These are phyloP conservation scores for Byssochlamys sp. DNA, from an alignment of 2,329 filamentous ascomycete species.

Conservation along the genomic window DNA sequence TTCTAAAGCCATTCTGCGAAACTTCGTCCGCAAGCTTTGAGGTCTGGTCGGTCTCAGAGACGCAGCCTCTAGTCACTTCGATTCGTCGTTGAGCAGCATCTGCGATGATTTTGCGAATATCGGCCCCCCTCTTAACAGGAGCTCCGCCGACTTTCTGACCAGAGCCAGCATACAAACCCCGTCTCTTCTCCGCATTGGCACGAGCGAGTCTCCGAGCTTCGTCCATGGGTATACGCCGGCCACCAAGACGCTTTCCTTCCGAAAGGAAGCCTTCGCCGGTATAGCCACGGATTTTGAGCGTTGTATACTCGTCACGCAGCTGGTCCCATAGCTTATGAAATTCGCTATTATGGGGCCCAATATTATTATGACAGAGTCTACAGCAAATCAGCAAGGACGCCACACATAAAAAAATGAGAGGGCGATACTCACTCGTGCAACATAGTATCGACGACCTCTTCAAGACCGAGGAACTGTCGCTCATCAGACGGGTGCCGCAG, in stretches of 20 bases:
- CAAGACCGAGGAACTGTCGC: conserved; percentile 67
- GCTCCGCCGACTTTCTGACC: conserved; percentile 65
- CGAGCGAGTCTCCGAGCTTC: conserved; percentile 69
- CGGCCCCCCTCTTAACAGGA: conserved; percentile 46
- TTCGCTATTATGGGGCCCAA: conserved; percentile 69
- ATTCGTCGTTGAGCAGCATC: conserved; percentile 61
- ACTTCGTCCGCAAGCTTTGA: conserved; percentile 59
- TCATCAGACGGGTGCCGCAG: conserved; percentile 67
- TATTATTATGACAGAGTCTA: conserved; percentile 69
- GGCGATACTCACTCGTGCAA: conserved; percentile 60
- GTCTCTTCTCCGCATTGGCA: conserved; percentile 62
- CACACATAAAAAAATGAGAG: background rate
- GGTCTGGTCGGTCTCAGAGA: conserved; percentile 57
- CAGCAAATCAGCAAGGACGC: conserved; percentile 6
- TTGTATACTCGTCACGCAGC: conserved; percentile 73
- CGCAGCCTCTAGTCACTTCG: conserved; percentile 63
- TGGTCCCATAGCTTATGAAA: conserved; percentile 87
- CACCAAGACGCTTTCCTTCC: conserved; percentile 64
- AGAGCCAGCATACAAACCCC: conserved; percentile 48
- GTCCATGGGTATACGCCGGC: conserved; percentile 51
- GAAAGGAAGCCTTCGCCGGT: conserved; percentile 82
- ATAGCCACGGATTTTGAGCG: conserved; percentile 68
- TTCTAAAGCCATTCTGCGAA: conserved; percentile 65
- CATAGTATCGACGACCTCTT: conserved; percentile 79
- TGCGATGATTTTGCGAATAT: conserved; percentile 63